Conservation (phyloP, 2,329 filamentous ascomycete genomes). For the Lachnellula hyalina region DNA sequence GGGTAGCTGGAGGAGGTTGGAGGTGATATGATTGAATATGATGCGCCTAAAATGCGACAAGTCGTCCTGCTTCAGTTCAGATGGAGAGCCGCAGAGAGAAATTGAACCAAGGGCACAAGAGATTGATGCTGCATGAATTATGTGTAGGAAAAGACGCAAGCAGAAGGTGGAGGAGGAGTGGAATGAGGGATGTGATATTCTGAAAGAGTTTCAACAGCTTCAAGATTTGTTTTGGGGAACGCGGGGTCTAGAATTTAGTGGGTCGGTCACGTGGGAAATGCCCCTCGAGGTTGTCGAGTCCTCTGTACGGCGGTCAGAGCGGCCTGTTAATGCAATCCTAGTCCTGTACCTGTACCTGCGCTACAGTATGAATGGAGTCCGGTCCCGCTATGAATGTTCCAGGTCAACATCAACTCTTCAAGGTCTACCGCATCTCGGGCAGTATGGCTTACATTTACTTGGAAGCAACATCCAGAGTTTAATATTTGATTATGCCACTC, state of each 20-base stretch:
- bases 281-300: background rate
- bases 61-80: background rate
- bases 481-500: constrained; percentile 12
- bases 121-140: background rate
- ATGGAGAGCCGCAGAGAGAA: background rate
- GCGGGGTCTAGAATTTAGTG: background rate
- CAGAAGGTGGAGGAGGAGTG: background rate
- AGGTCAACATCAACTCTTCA: too few relatives aligned
- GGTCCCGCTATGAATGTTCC: background rate
- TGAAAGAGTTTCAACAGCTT: background rate
- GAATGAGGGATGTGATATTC: background rate
- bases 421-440: background rate
- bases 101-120: background rate
- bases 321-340: too few relatives aligned
- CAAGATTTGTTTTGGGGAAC: background rate
- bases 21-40: background rate
- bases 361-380: too few relatives aligned
- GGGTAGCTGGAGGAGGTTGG: background rate
- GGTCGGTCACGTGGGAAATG: too few relatives aligned
- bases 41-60: background rate
- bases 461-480: background rate
- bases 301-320: background rate
- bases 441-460: constrained; percentile 6
- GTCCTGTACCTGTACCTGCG: too few relatives aligned
- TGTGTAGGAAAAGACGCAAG: background rate